Evolutionary conservation across 768 basidiomycete genomes (phyloP), one percentile per base, ranked within the genome.

Genomic region (Paxillus ammoniavirescens): DNA sequence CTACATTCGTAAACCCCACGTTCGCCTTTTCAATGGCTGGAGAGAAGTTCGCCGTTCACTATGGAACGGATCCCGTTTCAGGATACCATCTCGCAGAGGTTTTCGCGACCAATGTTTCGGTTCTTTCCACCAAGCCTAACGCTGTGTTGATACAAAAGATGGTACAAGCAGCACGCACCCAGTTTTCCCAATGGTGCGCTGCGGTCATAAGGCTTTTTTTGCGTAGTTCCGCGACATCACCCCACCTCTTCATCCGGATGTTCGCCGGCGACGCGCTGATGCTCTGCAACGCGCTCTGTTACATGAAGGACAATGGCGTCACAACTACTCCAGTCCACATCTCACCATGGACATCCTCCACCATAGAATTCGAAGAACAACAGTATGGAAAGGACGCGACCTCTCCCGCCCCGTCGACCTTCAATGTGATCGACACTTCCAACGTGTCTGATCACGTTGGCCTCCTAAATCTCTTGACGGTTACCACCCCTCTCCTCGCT

Each of bases 401-500:
- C 14, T 41, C 49, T 28, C 60, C 58, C 0, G 71, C 71, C 8
- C 69, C 69, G 9, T 60, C 61, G 8, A 52, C 26, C 14, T 72
- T 70, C 52, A 64, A 72, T 23, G 67, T 72, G 38, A 71, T 70
- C 36, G 60, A 70, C 41, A 69, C 69, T 12, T 70, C 71, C 31
- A 72, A 71, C 28, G 9, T 71, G 17, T 58, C 59, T 30, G 69
- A 71, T 45, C 57, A 72, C 37, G 47, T 67, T 5, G 71, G 69
- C 5, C 53, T 70, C 23, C 40, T 71, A 28, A 70, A 70, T 37
- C 33, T 70, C 4, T 49, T 70, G 36, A 45, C 59, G 14, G 61
- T 42, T 38, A 49, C 65, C 9, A 21, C 44, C 38, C 69, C 67
- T 9, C 42, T 70, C 36, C 67, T 72, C 40, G 44, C 48, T 28